phyloP scores from a whole-genome alignment of 2,329 filamentous ascomycete genomes.

The Aspergillus proliferans region DNA sequence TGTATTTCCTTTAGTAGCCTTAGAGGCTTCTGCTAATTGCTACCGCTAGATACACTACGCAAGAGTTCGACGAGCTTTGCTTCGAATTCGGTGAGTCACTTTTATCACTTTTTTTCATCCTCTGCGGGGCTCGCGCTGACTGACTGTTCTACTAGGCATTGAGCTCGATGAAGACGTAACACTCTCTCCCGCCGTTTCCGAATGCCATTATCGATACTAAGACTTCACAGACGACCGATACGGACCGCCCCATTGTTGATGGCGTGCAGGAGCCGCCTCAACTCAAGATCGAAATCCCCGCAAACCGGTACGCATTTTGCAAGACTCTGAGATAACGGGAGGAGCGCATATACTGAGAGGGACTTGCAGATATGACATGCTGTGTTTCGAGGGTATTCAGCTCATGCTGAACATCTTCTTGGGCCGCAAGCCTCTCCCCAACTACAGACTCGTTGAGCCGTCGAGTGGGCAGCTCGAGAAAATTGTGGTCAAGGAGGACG shows the following conservation, averaged over 20 bases:
- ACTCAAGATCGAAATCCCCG: conserved; percentile 96
- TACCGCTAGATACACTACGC: conserved; percentile 66
- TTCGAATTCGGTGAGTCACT: conserved; percentile 76
- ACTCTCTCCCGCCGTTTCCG: conserved; percentile 9
- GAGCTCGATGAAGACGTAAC: conserved; percentile 86
- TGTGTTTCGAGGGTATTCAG: conserved; percentile 94
- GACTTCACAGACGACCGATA: conserved; percentile 57
- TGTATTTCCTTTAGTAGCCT: background rate
- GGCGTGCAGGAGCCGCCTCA: conserved; percentile 81
- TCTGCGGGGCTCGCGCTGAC: conserved; percentile 27
- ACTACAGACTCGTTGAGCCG: conserved; percentile 70
- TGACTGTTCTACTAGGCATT: conserved; percentile 50
- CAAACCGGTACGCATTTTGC: conserved; percentile 65
- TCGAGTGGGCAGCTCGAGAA: conserved; percentile 67
- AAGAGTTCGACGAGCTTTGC: conserved; percentile 94
- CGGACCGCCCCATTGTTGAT: conserved; percentile 66
- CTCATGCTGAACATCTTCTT: conserved; percentile 95
- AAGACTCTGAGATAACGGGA: background rate
- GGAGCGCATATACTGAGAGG: conserved; percentile 16
- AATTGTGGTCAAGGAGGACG: conserved; percentile 68
- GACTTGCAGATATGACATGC: conserved; percentile 64
- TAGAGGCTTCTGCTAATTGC: conserved; percentile 1
- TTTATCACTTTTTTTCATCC: conserved; percentile 5
- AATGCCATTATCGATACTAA: conserved; percentile 18
- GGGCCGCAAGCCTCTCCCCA: conserved; percentile 66